Evolutionary conservation across 768 basidiomycete genomes (phyloP).

Genomic region (Panaeolus cyanescens): DNA sequence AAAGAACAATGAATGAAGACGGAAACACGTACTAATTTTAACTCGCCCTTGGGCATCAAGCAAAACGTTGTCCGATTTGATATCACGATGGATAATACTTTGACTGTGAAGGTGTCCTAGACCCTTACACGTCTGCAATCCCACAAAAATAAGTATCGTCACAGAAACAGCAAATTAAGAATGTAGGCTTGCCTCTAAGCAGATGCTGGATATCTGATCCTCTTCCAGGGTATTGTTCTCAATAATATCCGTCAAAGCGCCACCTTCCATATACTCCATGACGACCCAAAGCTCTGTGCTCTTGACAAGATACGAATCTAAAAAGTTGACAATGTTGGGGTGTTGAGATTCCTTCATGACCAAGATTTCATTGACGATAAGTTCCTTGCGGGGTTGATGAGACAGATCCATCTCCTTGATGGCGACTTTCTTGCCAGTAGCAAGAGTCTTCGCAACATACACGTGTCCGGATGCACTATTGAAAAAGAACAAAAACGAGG

Average conservation of each 20-base stretch:
- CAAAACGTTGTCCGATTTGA: constrained; percentile 96
- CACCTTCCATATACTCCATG: constrained; percentile 99
- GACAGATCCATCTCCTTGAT: constrained; percentile 99
- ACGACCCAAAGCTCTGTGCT: constrained; percentile 94
- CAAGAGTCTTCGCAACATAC: constrained; percentile 91
- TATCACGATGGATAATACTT: constrained; percentile 95
- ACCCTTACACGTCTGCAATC: constrained; percentile 86
- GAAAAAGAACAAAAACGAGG: constrained; percentile 12
- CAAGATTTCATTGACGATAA: constrained; percentile 96
- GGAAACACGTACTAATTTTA: constrained; percentile 84
- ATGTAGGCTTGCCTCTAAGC: constrained; percentile 69
- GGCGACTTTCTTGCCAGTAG: constrained; percentile 86
- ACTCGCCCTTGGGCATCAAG: constrained; percentile 91
- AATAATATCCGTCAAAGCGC: constrained; percentile 95
- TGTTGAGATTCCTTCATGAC: constrained; percentile 99
- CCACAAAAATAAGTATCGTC: not conserved
- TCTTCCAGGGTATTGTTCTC: constrained; percentile 96
- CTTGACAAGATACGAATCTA: constrained; percentile 89
- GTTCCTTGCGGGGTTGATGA: constrained; percentile 94
- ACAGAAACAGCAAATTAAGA: not conserved
- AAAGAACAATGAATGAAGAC: not conserved
- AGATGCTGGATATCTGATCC: constrained; percentile 93
- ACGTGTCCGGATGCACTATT: constrained; percentile 94
- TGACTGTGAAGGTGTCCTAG: constrained; percentile 91
- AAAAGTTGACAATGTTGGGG: constrained; percentile 95